phyloP scores from a whole-genome alignment of 1,139 yeast species.

The Kluyveromyces sp. region DNA sequence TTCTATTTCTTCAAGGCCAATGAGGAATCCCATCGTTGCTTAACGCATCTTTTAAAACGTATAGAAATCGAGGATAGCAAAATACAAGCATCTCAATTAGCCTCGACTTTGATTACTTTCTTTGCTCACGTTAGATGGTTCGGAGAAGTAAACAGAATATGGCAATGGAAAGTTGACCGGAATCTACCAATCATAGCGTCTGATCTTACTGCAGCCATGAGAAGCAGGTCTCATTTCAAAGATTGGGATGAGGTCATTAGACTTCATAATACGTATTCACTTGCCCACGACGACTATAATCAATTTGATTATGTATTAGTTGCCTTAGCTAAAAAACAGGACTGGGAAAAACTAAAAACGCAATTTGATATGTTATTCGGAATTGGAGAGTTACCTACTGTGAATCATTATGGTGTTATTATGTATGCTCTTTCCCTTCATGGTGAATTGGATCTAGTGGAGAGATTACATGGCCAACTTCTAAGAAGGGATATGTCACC shows the following conservation, averaged over 20 bases:
- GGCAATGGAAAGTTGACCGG: conserved; percentile 21
- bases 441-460: conserved; percentile 50
- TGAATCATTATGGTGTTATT: conserved; percentile 54
- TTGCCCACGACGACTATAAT: conserved; percentile 26
- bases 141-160: conserved; percentile 13
- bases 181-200: conserved; percentile 12
- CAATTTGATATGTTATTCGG: conserved; percentile 58
- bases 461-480: conserved; percentile 44
- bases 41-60: not conserved
- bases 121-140: conserved; percentile 12
- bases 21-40: conserved; percentile 2
- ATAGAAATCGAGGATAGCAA: conserved; percentile 11
- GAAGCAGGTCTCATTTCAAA: conserved; percentile 16
- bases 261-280: conserved; percentile 16
- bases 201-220: conserved; percentile 24
- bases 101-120: conserved; percentile 20
- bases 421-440: conserved; percentile 54
- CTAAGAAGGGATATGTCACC: conserved; percentile 43
- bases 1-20: conserved; percentile 10
- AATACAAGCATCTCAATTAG: conserved; percentile 19
- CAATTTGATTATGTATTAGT: conserved; percentile 40
- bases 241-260: conserved; percentile 14
- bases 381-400: conserved; percentile 46
- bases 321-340: conserved; percentile 44
- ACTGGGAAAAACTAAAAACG: conserved; percentile 55